Percentiles rank a stretch among this genome's conserved stretches.
Evolutionary conservation across 2,329 filamentous ascomycete species (phyloP).

Genomic region (Fusarium beomiforme): DNA sequence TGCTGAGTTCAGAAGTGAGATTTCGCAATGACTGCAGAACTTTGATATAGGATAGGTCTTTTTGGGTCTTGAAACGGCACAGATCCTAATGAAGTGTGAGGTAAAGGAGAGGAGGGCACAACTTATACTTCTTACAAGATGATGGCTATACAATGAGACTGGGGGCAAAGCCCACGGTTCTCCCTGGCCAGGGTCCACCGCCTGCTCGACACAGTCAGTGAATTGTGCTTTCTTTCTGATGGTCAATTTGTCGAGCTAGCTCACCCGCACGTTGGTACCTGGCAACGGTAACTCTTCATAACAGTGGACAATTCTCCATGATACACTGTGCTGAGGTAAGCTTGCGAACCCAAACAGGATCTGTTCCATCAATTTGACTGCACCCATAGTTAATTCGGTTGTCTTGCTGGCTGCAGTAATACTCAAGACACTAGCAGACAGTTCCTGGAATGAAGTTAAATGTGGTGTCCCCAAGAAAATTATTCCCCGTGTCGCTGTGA

Average conservation of each 20-base stretch:
- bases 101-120: neutral
- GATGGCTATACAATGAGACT: neutral
- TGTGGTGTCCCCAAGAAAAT: neutral
- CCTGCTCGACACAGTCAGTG: neutral
- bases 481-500: neutral
- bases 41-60: neutral
- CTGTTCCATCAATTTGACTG: neutral
- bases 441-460: neutral
- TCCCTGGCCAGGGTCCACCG: neutral
- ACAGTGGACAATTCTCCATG: neutral
- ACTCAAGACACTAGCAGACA: neutral
- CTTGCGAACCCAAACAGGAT: neutral
- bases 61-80: neutral
- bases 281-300: neutral
- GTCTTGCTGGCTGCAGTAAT: neutral
- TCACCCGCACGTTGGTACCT: neutral
- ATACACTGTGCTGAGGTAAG: neutral
- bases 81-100: neutral
- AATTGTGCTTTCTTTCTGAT: neutral
- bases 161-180: neutral
- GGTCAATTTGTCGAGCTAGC: neutral
- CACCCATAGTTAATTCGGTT: neutral
- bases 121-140: neutral
- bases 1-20: neutral
- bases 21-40: neutral